Percentiles rank a stretch among this genome's conserved stretches.
phyloP scores from a whole-genome alignment of 1,284 basidiomycete species.

The Mycosarcoma maydis region DNA sequence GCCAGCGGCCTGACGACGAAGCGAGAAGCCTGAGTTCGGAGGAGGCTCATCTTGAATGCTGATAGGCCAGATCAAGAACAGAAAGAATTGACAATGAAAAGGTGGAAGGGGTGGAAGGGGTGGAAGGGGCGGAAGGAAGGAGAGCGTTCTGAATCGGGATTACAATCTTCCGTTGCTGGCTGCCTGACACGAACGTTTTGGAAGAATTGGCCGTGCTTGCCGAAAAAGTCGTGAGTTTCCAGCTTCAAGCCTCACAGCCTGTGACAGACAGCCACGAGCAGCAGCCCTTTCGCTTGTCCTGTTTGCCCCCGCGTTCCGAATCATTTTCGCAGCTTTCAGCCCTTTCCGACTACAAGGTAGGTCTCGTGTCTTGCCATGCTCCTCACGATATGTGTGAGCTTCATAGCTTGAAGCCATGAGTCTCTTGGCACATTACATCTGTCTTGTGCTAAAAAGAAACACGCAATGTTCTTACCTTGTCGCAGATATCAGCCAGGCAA shows the following conservation, averaged over 20 bases:
- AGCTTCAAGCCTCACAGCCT: too few relatives aligned
- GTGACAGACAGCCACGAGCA: neutral
- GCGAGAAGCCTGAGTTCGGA: constrained; percentile 49
- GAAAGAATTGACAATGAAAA: constrained; percentile 14
- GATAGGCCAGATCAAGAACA: constrained; percentile 21
- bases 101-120: constrained; percentile 31
- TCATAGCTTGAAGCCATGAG: too few relatives aligned
- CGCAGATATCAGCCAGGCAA: too few relatives aligned
- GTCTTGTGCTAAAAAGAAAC: too few relatives aligned
- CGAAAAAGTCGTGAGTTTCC: constrained; percentile 2
- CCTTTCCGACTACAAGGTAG: neutral
- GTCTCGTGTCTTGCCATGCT: too few relatives aligned
- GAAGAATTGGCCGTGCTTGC: constrained; percentile 29
- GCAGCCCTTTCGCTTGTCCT: too few relatives aligned
- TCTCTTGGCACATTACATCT: too few relatives aligned
- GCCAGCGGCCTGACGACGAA: constrained; percentile 39
- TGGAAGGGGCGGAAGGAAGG: neutral
- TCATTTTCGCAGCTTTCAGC: constrained; percentile 19
- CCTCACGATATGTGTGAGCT: too few relatives aligned
- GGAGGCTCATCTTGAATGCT: constrained; percentile 44
- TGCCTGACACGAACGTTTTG: neutral
- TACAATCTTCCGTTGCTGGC: neutral
- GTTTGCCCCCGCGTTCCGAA: constrained; percentile 30
- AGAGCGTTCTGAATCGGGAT: neutral
- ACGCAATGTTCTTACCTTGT: too few relatives aligned